A percentile compares a stretch with the other conserved stretches of the same genome.
phyloP scores from a whole-genome alignment of 2,329 filamentous ascomycete genomes.

The Talaromyces funiculosus region DNA sequence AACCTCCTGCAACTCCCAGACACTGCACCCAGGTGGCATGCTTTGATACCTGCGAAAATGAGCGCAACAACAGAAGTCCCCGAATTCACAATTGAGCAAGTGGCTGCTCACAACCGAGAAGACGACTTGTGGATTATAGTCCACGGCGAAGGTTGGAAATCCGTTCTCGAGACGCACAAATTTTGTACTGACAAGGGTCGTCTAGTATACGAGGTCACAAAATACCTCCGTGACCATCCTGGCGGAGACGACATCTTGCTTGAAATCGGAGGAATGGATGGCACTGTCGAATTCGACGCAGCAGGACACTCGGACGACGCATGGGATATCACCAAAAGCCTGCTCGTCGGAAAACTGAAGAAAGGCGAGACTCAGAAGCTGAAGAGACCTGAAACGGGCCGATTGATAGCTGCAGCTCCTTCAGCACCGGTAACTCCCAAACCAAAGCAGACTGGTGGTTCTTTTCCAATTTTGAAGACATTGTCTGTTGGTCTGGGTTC shows the following conservation, averaged over 20 bases:
- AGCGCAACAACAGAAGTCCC: not conserved
- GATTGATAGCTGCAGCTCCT: not conserved
- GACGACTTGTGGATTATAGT: conserved; percentile 52
- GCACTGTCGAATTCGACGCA: conserved; percentile 40
- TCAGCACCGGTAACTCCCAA: not conserved
- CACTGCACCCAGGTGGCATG: not conserved
- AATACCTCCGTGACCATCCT: conserved; percentile 56
- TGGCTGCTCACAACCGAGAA: conserved; percentile 47
- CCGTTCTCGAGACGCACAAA: not conserved
- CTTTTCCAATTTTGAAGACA: not conserved
- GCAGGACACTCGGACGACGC: conserved; percentile 45
- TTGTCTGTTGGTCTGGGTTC: not conserved
- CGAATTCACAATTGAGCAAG: conserved; percentile 20
- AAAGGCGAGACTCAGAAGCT: conserved; percentile 17
- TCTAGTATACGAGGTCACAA: conserved; percentile 54
- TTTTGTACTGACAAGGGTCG: not conserved
- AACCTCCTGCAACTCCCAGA: not conserved
- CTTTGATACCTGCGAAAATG: not conserved
- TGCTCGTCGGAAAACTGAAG: conserved; percentile 26
- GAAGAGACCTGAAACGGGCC: not conserved
- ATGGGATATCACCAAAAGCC: conserved; percentile 35
- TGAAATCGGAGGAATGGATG: conserved; percentile 40
- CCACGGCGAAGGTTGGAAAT: conserved; percentile 48
- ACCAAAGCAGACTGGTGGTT: not conserved
- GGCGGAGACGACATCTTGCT: conserved; percentile 37